Evolutionary conservation across 768 basidiomycete species (phyloP).

Genomic region (Calocera viscosa): DNA sequence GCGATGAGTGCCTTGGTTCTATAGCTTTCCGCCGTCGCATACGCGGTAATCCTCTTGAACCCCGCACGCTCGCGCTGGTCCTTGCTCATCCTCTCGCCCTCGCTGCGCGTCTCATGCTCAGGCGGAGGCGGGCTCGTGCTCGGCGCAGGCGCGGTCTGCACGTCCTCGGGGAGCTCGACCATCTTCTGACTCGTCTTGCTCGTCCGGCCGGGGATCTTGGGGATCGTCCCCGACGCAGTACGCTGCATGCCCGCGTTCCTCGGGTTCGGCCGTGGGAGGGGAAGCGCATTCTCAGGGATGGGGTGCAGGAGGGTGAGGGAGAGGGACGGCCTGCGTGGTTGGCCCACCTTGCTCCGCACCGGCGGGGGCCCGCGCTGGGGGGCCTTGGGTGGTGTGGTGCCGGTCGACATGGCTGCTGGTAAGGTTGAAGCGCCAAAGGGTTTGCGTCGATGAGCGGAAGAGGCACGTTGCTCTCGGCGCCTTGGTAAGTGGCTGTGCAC

Average conservation of each 20-base stretch:
- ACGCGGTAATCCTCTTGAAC: conserved; percentile 73
- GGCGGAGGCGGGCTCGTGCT: conserved; percentile 19
- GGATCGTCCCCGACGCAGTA: neutral
- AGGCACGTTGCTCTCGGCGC: neutral
- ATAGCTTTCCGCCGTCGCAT: conserved; percentile 75
- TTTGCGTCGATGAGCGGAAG: neutral
- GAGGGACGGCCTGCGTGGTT: neutral
- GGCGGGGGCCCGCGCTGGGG: neutral
- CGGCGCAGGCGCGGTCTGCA: conserved; percentile 65
- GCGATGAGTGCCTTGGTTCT: conserved; percentile 71
- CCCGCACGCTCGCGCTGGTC: conserved; percentile 70
- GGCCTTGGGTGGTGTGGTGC: neutral
- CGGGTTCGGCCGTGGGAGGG: neutral
- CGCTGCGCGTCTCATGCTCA: conserved; percentile 61
- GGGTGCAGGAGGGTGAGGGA: neutral
- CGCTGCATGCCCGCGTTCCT: neutral
- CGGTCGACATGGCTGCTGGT: neutral
- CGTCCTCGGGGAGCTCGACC: conserved; percentile 77
- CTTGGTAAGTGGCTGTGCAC: neutral
- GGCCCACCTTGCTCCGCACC: neutral
- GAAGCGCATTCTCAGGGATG: conserved; percentile 2
- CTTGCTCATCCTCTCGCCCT: conserved; percentile 81
- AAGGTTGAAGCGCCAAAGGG: neutral
- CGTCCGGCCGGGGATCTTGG: conserved; percentile 35
- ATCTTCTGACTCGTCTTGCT: conserved; percentile 88